Evolutionary conservation across 371 early-diverging fungal genomes (phyloP).

Genomic region (Mucor indicus): DNA sequence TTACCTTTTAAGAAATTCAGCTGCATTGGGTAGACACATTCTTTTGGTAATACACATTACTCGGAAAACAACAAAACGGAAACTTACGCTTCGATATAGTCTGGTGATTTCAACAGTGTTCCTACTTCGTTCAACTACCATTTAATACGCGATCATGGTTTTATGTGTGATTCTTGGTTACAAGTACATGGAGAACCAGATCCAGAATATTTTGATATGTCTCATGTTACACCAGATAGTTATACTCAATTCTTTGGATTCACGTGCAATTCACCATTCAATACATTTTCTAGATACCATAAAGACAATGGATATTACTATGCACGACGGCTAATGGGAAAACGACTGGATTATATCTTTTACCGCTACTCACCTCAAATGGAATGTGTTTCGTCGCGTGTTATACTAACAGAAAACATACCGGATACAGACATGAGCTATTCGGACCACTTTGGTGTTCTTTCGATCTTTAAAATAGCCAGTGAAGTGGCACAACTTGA

Average conservation of each 20-base stretch:
- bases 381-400: slow-evolving; percentile 25
- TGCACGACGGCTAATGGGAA: slow-evolving; percentile 20
- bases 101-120: slow-evolving; percentile 50
- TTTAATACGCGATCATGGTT: slow-evolving; percentile 35
- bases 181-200: slow-evolving; percentile 27
- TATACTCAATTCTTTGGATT: slow-evolving; percentile 29
- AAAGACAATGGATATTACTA: not conserved
- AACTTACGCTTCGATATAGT: slow-evolving; percentile 20
- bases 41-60: slow-evolving; percentile 34
- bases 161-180: slow-evolving; percentile 46
- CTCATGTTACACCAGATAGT: not conserved
- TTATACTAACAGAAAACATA: slow-evolving; percentile 32
- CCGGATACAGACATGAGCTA: slow-evolving; percentile 27
- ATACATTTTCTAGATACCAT: slow-evolving; percentile 37
- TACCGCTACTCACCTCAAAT: slow-evolving; percentile 32
- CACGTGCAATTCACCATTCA: slow-evolving; percentile 51
- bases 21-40: slow-evolving; percentile 39
- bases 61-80: no score
- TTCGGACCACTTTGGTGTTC: slow-evolving; percentile 54
- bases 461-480: slow-evolving; percentile 6
- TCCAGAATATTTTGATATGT: slow-evolving; percentile 4
- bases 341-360: slow-evolving; percentile 53
- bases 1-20: slow-evolving; percentile 30
- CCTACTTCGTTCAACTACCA: slow-evolving; percentile 36
- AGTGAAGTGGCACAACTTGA: not conserved